phyloP scores from a whole-genome alignment of 257 asterid species.

The Salvia hispanica region DNA sequence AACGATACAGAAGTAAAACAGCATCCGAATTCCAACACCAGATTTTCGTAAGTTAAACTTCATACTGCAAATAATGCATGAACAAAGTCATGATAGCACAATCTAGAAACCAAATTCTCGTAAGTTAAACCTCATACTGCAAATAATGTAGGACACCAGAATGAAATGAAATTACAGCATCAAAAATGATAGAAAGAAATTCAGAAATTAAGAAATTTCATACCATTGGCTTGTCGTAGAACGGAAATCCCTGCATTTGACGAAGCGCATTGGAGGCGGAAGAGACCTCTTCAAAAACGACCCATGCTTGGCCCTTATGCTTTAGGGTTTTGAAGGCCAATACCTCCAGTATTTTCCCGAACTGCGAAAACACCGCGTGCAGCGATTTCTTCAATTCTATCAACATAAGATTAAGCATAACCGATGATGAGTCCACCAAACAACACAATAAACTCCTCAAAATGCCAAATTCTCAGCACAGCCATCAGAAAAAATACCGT shows the following conservation, averaged over 20 bases:
- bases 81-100: not conserved
- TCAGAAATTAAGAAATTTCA: not conserved
- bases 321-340: conserved; percentile 99
- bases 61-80: not conserved
- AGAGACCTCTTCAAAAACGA: conserved; percentile 84
- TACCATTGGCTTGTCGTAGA: conserved; percentile 96
- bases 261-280: conserved; percentile 84
- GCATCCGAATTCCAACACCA: not conserved
- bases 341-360: conserved; percentile 91
- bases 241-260: conserved; percentile 96
- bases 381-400: conserved; percentile 92
- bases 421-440: not conserved
- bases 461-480: not conserved
- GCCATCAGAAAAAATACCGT: conserved; percentile 50
- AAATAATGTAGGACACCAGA: not conserved
- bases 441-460: not conserved
- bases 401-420: not conserved
- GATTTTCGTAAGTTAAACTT: not conserved
- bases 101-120: not conserved
- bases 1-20: not conserved
- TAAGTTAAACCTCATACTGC: not conserved
- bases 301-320: conserved; percentile 99
- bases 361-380: conserved; percentile 93
- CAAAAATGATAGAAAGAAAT: not conserved
- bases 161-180: not conserved